Conservation (phyloP, 768 basidiomycete genomes). For the Suillus brevipes region DNA sequence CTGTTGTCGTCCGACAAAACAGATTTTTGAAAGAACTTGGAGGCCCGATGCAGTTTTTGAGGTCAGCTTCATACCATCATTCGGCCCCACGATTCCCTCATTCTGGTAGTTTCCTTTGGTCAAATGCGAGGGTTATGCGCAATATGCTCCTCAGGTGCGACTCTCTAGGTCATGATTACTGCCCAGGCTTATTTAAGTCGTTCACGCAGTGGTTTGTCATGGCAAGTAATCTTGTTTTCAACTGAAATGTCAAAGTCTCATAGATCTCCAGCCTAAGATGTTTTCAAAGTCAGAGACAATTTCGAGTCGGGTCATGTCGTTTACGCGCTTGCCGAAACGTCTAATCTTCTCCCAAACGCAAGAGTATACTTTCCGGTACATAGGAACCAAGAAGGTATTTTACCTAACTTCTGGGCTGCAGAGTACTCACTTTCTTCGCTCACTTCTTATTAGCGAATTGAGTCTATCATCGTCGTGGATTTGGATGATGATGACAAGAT, state of each 20-base stretch:
- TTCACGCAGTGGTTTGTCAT: constrained; percentile 49
- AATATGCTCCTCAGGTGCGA: constrained; percentile 57
- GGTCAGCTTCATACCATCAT: constrained; percentile 22
- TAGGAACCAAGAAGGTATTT: constrained; percentile 53
- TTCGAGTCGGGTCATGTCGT: constrained; percentile 56
- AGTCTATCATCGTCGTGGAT: constrained; percentile 63
- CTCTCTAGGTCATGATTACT: not conserved
- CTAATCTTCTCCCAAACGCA: constrained; percentile 61
- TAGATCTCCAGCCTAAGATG: constrained; percentile 47
- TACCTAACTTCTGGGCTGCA: not conserved
- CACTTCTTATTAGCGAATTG: constrained; percentile 42
- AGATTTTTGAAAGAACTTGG: constrained; percentile 57
- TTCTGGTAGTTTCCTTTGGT: constrained; percentile 48
- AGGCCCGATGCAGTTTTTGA: constrained; percentile 55
- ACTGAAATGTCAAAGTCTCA: constrained; percentile 2
- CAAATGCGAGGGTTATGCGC: constrained; percentile 47
- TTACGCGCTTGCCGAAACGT: constrained; percentile 57
- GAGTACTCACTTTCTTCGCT: not conserved
- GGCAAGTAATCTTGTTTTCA: constrained; percentile 34
- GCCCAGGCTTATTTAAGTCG: not conserved
- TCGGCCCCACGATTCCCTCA: not conserved
- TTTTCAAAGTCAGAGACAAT: constrained; percentile 52
- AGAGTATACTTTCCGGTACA: constrained; percentile 55
- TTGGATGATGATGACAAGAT: constrained; percentile 68
- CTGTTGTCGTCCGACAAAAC: constrained; percentile 50